Conservation (phyloP, 108 stramenopile genomes). For the Thalassiosira profunda region DNA sequence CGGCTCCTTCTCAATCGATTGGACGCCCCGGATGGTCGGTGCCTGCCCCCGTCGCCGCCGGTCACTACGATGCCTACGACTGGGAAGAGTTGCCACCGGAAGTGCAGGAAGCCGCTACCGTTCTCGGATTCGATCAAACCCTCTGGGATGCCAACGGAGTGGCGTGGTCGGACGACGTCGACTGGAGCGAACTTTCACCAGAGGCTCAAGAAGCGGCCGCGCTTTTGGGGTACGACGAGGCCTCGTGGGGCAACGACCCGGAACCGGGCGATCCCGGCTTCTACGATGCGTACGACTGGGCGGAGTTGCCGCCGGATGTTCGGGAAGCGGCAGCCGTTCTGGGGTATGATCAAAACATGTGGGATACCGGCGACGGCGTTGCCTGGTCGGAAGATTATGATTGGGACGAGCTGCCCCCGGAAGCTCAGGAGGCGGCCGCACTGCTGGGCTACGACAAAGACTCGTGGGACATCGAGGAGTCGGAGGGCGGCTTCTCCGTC, state of each 20-base stretch:
- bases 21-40: too few relatives aligned
- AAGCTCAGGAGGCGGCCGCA: slow-evolving; percentile 13
- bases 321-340: slow-evolving; percentile 39
- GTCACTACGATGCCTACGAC: too few relatives aligned
- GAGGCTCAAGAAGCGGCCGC: slow-evolving; percentile 37
- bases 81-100: slow-evolving; percentile 20
- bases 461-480: slow-evolving; percentile 2
- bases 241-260: slow-evolving; percentile 1
- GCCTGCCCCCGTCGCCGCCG: too few relatives aligned
- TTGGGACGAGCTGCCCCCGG: slow-evolving; percentile 36
- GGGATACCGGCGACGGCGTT: slow-evolving; percentile 26
- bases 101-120: slow-evolving; percentile 1
- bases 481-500: neutral
- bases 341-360: slow-evolving; percentile 30
- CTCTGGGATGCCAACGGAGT: slow-evolving; percentile 11
- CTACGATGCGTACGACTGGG: slow-evolving; percentile 39
- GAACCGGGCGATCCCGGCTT: slow-evolving; percentile 6
- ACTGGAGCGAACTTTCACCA: slow-evolving; percentile 44
- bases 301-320: slow-evolving; percentile 40
- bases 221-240: slow-evolving; percentile 6
- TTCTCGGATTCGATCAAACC: slow-evolving; percentile 4
- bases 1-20: too few relatives aligned
- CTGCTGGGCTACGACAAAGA: slow-evolving; percentile 7
- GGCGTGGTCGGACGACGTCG: neutral
- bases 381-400: slow-evolving; percentile 21